These are phyloP conservation scores for Leccinum proximum DNA, from an alignment of 1,284 basidiomycete species.

Conservation along the genomic window DNA sequence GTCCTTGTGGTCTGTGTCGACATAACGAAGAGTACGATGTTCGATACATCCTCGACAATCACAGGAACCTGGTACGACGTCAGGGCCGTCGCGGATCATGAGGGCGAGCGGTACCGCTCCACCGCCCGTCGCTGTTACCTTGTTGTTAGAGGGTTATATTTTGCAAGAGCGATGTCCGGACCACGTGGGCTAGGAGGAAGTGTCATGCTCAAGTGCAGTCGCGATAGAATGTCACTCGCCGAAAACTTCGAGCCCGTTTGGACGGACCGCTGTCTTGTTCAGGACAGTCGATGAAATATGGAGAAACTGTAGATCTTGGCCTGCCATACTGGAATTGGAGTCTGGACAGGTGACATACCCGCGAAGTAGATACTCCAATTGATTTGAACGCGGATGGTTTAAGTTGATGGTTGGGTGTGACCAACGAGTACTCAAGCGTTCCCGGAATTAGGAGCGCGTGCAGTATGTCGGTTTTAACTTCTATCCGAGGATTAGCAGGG, in stretches of 20 bases:
- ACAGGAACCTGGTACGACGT: conserved; percentile 41
- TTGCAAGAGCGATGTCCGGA: conserved; percentile 80
- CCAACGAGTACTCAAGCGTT: conserved; percentile 78
- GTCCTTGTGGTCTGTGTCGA: conserved; percentile 41
- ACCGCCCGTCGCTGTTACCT: conserved; percentile 77
- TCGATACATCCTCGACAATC: conserved; percentile 66
- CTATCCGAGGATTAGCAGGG: conserved; percentile 36
- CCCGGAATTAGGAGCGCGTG: conserved; percentile 88
- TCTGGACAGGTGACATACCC: conserved; percentile 11
- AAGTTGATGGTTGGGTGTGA: conserved; percentile 85
- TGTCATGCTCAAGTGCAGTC: conserved; percentile 2
- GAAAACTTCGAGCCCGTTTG: conserved; percentile 71
- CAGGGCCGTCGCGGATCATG: conserved; percentile 94
- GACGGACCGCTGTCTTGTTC: conserved; percentile 73
- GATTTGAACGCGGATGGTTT: conserved; percentile 79
- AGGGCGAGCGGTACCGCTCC: conserved; percentile 89
- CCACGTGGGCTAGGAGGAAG: conserved; percentile 57
- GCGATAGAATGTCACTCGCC: conserved; percentile 43
- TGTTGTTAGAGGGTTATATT: conserved; percentile 88
- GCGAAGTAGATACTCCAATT: conserved; percentile 73
- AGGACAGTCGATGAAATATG: conserved; percentile 66
- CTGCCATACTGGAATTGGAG: conserved; percentile 34
- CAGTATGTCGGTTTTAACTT: conserved; percentile 81
- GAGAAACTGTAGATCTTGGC: conserved; percentile 56
- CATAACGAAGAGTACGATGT: conserved; percentile 55